Base-by-base conservation (phyloP, 768 basidiomycete species). In the Wakefieldia striispora region DNA sequence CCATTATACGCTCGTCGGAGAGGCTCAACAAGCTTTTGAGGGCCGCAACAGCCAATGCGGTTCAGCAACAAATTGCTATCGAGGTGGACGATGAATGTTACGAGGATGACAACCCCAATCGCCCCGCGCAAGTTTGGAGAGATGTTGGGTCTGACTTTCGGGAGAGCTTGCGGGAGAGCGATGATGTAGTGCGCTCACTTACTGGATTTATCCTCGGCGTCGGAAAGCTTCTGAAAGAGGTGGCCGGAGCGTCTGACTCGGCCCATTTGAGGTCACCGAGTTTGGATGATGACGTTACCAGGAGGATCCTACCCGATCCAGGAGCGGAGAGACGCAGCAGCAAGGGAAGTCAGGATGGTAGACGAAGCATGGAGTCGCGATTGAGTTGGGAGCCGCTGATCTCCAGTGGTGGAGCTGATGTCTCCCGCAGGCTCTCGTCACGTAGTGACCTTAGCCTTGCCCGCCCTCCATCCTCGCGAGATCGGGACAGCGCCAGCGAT, bases 141-240 rank as follows among this genome's bases (percentile, higher is more conserved):
- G 70, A 74, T 40, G 77, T 91, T 6, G 85, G 86, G 1, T 76
- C 76, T 9, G 89, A 92, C 55, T 87, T 82, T 57, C 70, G 88
- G 33, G 90, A 92, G 45, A 77, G 80, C 44, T 55, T 88, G 55
- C 74, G 84, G 58, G 77, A 82, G 47, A 86, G 86, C 52, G 91
- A 92, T 62, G 90, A 92, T 63, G 72, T 91, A 40, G 84, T 91
- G 4, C 72, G 91, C 47, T 82, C 81, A 7, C 72, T 88, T 64
- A 92, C 90, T 8, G 83, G 81, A 36, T 80, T 92, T 50, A 66
- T 92, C 55, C 70, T 91, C n/a, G 84, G 86, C 27, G 75, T 86
- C 6, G 88, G 91, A 27, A 80, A 79, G 64, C 74, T 86, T 11
- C 64, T 91, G 50, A 76, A 81, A 51, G 89, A 91, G 45, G 65